Percentiles rank a stretch among this genome's conserved stretches.
Evolutionary conservation across 768 basidiomycete genomes (phyloP).

Genomic region (Xanthoconium purpureum): DNA sequence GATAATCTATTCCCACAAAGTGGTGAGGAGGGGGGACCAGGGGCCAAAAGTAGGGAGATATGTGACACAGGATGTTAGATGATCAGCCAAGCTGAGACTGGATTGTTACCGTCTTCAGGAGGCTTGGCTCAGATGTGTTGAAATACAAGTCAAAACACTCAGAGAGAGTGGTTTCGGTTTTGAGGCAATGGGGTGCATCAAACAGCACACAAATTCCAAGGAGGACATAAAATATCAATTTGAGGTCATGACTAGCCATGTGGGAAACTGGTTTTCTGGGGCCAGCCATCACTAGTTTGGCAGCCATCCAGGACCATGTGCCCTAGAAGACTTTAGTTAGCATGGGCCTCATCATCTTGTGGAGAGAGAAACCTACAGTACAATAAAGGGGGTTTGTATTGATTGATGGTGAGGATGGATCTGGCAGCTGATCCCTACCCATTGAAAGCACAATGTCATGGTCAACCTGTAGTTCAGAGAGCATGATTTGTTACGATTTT

Average conservation of each 20-base stretch:
- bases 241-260: neutral
- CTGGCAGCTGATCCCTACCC: no score
- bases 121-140: neutral
- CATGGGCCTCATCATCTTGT: no score
- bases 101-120: neutral
- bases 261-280: neutral
- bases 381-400: neutral
- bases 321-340: neutral
- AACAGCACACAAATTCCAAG: neutral
- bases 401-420: neutral
- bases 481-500: no score
- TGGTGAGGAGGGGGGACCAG: neutral
- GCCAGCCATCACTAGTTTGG: constrained; percentile 1
- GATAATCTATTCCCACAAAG: no score
- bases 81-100: neutral
- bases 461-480: no score
- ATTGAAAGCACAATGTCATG: no score
- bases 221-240: neutral
- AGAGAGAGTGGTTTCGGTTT: neutral
- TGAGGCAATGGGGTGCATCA: neutral
- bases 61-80: neutral
- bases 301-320: constrained; percentile 5
- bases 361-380: neutral
- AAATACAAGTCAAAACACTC: neutral
- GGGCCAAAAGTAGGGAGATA: neutral